Evolutionary conservation across 208 protist genomes (phyloP).

Genomic region (Wallacemonas rigidus): DNA sequence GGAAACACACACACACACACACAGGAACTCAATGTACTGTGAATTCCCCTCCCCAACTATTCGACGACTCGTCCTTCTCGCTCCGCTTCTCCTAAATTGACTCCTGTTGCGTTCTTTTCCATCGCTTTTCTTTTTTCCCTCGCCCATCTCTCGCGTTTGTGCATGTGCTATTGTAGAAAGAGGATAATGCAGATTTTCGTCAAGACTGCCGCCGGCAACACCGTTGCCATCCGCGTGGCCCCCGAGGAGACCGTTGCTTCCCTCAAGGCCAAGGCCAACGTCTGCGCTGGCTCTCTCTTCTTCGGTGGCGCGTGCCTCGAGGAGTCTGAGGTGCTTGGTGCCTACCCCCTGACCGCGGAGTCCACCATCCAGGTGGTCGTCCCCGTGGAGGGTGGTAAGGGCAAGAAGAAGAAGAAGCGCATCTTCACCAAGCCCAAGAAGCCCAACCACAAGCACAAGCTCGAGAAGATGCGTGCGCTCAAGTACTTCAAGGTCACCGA

Average conservation of each 20-base stretch:
- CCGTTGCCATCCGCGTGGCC: slow-evolving; percentile 85
- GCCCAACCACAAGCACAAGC: slow-evolving; percentile 98
- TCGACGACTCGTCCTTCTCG: too few relatives aligned
- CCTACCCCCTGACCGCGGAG: slow-evolving; percentile 78
- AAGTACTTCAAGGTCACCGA: slow-evolving; percentile 99
- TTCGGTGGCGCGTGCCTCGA: slow-evolving; percentile 89
- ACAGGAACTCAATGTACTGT: too few relatives aligned
- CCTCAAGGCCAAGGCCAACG: slow-evolving; percentile 80
- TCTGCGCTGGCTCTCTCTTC: slow-evolving; percentile 80
- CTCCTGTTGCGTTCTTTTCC: background rate
- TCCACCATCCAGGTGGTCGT: slow-evolving; percentile 90
- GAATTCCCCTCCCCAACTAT: too few relatives aligned
- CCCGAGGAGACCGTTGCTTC: slow-evolving; percentile 83
- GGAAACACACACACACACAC: too few relatives aligned
- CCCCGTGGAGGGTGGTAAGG: slow-evolving; percentile 91
- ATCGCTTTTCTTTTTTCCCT: background rate
- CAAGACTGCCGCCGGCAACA: slow-evolving; percentile 90
- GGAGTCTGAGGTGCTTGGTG: slow-evolving; percentile 67
- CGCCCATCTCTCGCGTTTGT: slow-evolving; percentile 2
- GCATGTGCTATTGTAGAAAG: background rate
- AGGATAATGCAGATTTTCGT: slow-evolving; percentile 94
- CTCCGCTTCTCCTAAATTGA: too few relatives aligned
- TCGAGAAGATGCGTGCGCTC: slow-evolving; percentile 98
- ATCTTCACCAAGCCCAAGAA: slow-evolving; percentile 99
- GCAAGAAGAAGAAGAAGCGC: slow-evolving; percentile 99